Base-by-base conservation (phyloP, 768 basidiomycete species). In the Sporobolomyces phaffii region DNA sequence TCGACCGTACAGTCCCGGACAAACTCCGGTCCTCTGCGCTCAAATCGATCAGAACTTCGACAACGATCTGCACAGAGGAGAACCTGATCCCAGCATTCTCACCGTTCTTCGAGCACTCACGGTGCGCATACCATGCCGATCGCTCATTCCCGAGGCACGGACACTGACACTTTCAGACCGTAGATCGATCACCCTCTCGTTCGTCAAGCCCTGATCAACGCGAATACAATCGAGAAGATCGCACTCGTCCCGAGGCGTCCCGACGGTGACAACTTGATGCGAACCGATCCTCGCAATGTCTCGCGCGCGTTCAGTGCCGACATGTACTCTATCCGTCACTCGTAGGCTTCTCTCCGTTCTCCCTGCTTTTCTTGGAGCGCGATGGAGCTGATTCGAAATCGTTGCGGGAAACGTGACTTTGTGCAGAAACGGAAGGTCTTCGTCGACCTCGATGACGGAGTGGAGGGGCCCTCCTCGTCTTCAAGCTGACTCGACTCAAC, bases 91-190 rank as follows among this genome's bases (percentile, higher is more conserved):
- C 24, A 65, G 82, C 26, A 81, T 86, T 57, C 79, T 84, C 5
- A 97, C 93, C 9, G 83, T 93, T 29, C 81, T 94, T 29, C 86
- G 91, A 29, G 87, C 87, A 22, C 82, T 97, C 11, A 85, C 88
- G 31, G 94, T 91, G n/a, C n/a, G n/a, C n/a, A n/a, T n/a, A n/a
- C n/a, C n/a, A n/a, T n/a, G n/a, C n/a, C n/a, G n/a, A n/a, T n/a
- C n/a, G n/a, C n/a, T n/a, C n/a, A n/a, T n/a, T n/a, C n/a, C n/a
- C n/a, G n/a, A n/a, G n/a, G n/a, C n/a, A n/a, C n/a, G n/a, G n/a
- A n/a, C n/a, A n/a, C n/a, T n/a, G n/a, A n/a, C n/a, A n/a, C n/a
- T n/a, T n/a, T n/a, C n/a, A n/a, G n/a, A n/a, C n/a, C n/a, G n/a
- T n/a, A 97, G 91, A 81, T 94, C 67, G 81, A 83, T 18, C 81